Evolutionary conservation across 768 basidiomycete species (phyloP), one percentile per base, ranked within the genome.

Genomic region (Hemileccinum impolitum): DNA sequence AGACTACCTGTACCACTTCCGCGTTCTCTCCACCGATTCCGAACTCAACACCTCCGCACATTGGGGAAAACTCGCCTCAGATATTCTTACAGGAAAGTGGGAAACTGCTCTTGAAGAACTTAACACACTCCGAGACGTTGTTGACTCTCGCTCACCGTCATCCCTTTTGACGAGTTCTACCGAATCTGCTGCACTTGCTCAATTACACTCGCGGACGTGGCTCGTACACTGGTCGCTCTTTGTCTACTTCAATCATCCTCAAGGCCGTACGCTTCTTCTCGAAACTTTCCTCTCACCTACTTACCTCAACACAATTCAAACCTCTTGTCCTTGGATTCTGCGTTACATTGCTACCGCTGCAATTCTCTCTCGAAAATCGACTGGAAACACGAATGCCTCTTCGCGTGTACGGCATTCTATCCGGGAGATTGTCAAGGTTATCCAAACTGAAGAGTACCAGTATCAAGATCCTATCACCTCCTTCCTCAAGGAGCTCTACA

Each of bases 261-360:
- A 94, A 59, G 94, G 92, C 23, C 85, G 94, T 36, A 90, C 89
- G 0, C 82, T 91, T 15, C 84, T 98, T 49, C 85, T 99, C 58
- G 96, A 98, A 64, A 92, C 90, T 1, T 99, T 97, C 85, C 86
- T 98, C 64, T 80, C 89, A 17, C 94, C 94, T 2, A 89, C 90
- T 1, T 98, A 97, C 76, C 87, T 99, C 67, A 96, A 97, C 74
- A 97, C 96, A 12, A 94, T 98, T 67, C 96, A 98, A 69, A 96
- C 94, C 0, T 84, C 93, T 4, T 90, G 79, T 47, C 94, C 95
- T 0, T 96, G 94, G 88, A 79, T 98, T 59, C 76, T 98, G 46
- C 86, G 96, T 43, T 98, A 98, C 75, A 83, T 97, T 56, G 85
- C 93, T 17, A 85, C 89, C 19, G 94, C 96, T 5, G 92, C 94